These are phyloP conservation scores for Jamesozyma gamospora DNA, from an alignment of 805 yeast genomes.

Conservation along the genomic window DNA sequence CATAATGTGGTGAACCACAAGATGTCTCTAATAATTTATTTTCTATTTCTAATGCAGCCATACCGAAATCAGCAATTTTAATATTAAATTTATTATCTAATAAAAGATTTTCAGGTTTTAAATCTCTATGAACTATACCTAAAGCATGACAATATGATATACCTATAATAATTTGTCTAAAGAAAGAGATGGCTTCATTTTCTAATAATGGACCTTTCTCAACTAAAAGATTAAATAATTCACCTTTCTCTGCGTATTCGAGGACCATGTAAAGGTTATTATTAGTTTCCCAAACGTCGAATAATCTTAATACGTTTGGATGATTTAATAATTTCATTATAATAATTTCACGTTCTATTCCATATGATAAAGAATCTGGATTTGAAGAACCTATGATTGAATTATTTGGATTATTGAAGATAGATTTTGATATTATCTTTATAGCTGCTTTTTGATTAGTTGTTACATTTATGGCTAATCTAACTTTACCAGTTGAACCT, in stretches of 20 bases:
- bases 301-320: conserved; percentile 83
- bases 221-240: conserved; percentile 64
- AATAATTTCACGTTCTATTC: conserved; percentile 93
- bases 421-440: conserved; percentile 36
- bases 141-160: conserved; percentile 74
- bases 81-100: conserved; percentile 54
- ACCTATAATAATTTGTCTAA: conserved; percentile 68
- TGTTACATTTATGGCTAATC: conserved; percentile 56
- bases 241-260: conserved; percentile 83
- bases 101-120: conserved; percentile 71
- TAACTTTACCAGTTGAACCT: conserved; percentile 75
- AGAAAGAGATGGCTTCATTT: conserved; percentile 61
- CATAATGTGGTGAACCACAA: conserved; percentile 84
- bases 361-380: conserved; percentile 64
- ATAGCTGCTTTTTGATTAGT: conserved; percentile 76
- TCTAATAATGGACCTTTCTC: conserved; percentile 60
- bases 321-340: conserved; percentile 93
- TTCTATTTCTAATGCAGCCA: conserved; percentile 75
- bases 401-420: conserved; percentile 2
- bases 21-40: conserved; percentile 66
- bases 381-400: conserved; percentile 34
- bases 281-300: conserved; percentile 97
- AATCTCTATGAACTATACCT: conserved; percentile 73
- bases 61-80: conserved; percentile 79
- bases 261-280: conserved; percentile 73